Conservation (phyloP, 2,329 filamentous ascomycete genomes). For the Colletotrichum sp. region DNA sequence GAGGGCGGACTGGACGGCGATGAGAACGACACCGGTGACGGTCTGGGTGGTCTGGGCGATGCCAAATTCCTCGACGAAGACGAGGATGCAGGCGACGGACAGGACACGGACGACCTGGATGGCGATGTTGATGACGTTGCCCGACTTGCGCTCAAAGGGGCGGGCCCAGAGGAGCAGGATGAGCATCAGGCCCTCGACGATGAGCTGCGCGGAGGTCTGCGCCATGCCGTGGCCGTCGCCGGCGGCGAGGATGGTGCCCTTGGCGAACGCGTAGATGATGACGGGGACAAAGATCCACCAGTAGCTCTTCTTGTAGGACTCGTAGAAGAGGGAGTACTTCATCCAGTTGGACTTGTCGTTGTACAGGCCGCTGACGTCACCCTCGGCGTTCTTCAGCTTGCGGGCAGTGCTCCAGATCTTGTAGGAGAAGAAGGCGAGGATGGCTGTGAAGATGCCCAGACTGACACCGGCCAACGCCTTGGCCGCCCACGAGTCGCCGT, state of each 20-base stretch:
- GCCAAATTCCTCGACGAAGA: slow-evolving; percentile 93
- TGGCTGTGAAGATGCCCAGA: slow-evolving; percentile 76
- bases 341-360: slow-evolving; percentile 89
- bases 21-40: slow-evolving; percentile 88
- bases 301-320: slow-evolving; percentile 90
- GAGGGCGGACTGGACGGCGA: slow-evolving; percentile 86
- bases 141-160: slow-evolving; percentile 85
- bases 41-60: slow-evolving; percentile 93
- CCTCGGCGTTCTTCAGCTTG: slow-evolving; percentile 76
- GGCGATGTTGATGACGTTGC: slow-evolving; percentile 91
- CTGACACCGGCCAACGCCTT: slow-evolving; percentile 84
- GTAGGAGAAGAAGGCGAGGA: slow-evolving; percentile 84
- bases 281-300: slow-evolving; percentile 96
- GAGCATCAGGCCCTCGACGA: slow-evolving; percentile 83
- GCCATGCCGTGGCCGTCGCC: slow-evolving; percentile 84
- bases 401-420: slow-evolving; percentile 81
- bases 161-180: slow-evolving; percentile 81
- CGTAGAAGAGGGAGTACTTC: slow-evolving; percentile 98
- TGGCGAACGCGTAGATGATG: slow-evolving; percentile 90
- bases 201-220: slow-evolving; percentile 80
- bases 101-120: slow-evolving; percentile 90
- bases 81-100: slow-evolving; percentile 85
- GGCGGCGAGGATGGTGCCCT: slow-evolving; percentile 84
- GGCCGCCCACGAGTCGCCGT: slow-evolving; percentile 93
- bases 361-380: slow-evolving; percentile 76